These are phyloP conservation scores for Apiospora kogelbergensis DNA, from an alignment of 2,329 filamentous ascomycete genomes.

Conservation along the genomic window DNA sequence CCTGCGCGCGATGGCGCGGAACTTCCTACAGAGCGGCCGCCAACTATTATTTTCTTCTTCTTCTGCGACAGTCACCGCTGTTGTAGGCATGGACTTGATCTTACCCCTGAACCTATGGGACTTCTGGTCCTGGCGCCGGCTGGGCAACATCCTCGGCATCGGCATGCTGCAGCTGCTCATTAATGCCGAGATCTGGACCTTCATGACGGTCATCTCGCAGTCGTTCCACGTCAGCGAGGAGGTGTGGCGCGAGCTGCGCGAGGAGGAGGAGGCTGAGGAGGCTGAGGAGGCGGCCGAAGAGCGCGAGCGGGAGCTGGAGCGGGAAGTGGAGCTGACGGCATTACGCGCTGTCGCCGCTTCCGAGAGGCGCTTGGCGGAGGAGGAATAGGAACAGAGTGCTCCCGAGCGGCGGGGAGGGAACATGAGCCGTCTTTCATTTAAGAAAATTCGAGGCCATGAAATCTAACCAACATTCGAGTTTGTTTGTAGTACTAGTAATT, in stretches of 20 bases:
- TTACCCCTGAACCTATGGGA: slow-evolving; percentile 34
- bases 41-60: not conserved
- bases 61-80: not conserved
- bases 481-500: not conserved
- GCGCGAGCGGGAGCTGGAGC: not conserved
- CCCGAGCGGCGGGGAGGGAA: not conserved
- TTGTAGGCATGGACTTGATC: slow-evolving; percentile 32
- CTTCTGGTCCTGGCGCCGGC: slow-evolving; percentile 38
- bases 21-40: slow-evolving; percentile 33
- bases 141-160: slow-evolving; percentile 44
- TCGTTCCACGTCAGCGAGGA: slow-evolving; percentile 43
- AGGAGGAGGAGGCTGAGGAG: slow-evolving; percentile 14
- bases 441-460: not conserved
- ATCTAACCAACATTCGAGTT: not conserved
- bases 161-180: slow-evolving; percentile 47
- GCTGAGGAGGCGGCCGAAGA: not conserved
- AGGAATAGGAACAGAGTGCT: not conserved
- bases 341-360: not conserved
- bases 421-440: not conserved
- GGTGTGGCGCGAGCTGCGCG: slow-evolving; percentile 40
- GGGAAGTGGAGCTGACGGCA: not conserved
- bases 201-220: slow-evolving; percentile 37
- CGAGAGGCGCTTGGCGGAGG: not conserved
- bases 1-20: slow-evolving; percentile 44
- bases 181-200: slow-evolving; percentile 46